Evolutionary conservation across 768 basidiomycete genomes (phyloP).

Genomic region (Austroboletus festivus): DNA sequence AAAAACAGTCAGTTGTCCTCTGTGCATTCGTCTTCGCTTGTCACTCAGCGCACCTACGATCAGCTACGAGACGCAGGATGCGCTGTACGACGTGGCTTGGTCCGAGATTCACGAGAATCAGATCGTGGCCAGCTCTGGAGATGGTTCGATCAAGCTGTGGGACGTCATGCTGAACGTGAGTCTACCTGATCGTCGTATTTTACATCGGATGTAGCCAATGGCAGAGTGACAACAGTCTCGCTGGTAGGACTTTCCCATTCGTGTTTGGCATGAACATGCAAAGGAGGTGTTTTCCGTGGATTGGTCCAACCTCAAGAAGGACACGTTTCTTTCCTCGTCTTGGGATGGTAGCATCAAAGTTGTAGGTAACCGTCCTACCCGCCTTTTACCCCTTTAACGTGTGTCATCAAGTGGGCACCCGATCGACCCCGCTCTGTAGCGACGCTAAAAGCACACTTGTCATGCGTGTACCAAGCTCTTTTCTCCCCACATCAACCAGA

Average conservation of each 20-base stretch:
- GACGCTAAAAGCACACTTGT: constrained; percentile 79
- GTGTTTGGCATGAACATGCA: constrained; percentile 91
- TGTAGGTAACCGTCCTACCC: constrained; percentile 43
- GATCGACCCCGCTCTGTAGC: constrained; percentile 73
- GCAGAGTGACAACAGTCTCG: constrained; percentile 32
- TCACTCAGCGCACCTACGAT: constrained; percentile 11
- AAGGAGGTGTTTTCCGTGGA: constrained; percentile 92
- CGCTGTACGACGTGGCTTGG: constrained; percentile 90
- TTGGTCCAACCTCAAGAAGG: constrained; percentile 93
- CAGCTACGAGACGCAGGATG: constrained; percentile 89
- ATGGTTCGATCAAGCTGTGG: constrained; percentile 89
- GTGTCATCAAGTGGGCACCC: constrained; percentile 70
- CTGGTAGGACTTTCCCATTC: constrained; percentile 82
- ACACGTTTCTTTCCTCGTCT: constrained; percentile 79
- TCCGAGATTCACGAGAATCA: constrained; percentile 95
- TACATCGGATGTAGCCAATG: constrained; percentile 6
- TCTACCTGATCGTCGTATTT: neutral
- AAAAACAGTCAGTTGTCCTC: constrained; percentile 59
- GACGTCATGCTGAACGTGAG: constrained; percentile 82
- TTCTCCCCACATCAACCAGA: constrained; percentile 93
- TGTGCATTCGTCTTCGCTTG: neutral
- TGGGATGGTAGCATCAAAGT: constrained; percentile 93
- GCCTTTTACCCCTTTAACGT: neutral
- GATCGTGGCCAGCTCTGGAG: constrained; percentile 82
- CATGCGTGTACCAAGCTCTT: constrained; percentile 85